Evolutionary conservation across 1,284 basidiomycete genomes (phyloP), one percentile per base, ranked within the genome.

Genomic region (Tilletia horrida): DNA sequence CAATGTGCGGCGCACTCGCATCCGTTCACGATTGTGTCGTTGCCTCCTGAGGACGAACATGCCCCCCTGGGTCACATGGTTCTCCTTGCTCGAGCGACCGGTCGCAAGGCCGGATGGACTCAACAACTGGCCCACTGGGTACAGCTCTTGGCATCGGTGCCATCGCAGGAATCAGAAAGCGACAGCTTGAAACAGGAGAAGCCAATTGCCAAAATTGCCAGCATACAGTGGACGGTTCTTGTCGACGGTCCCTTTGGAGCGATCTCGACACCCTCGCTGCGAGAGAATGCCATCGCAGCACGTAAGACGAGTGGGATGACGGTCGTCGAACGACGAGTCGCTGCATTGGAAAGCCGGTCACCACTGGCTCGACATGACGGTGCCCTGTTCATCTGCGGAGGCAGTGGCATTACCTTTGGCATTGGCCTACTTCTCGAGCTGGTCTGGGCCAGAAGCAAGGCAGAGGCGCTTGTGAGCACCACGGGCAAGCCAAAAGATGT

Each of bases 21-120:
- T 43, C 78, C 78, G 0, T 80, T 79, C 48, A 80, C 78, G n/a
- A 73, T 79, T 42, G 62, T 75, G 1, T 77, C 74, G 18, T 64
- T 78, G 61, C 72, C 77, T 7, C 55, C 55, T 2, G 55, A 59
- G 29, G 55, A 59, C 27, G 16, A 4, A 9, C 55, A 59, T 59
- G 55, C 55, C 27, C 29, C 55, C 14, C 27, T 59, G 29, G 55
- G 55, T 2, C 31, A 59, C 14, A 59, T 59, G 55, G 31, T 59
- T 14, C 55, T 59, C 16, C 27, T 59, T 11, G 55, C 55, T 16
- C 55, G 55, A 29, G 55, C 55, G 3, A 59, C 55, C 27, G 14
- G 29, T 25, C 31, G 29, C 9, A 40, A 31, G 55, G 16, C 13
- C 23, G 55, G 55, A 8, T 59, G 55, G 55, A 59, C 55, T 13